Base-by-base conservation (phyloP, 2,329 filamentous ascomycete species). In the Cordyceps fumosorosea region DNA sequence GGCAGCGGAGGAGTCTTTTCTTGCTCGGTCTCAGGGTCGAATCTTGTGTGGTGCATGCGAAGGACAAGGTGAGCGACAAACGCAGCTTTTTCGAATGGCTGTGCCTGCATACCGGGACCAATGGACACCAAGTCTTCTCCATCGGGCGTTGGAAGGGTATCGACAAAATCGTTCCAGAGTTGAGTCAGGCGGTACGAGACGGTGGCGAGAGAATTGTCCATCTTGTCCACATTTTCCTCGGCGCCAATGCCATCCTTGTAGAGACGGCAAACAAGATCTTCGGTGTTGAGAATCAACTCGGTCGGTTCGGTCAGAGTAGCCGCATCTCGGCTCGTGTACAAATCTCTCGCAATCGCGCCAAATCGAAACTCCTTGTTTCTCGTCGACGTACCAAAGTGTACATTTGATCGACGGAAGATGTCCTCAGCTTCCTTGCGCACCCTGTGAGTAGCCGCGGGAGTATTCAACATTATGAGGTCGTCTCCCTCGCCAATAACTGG, bases 61-160 rank as follows among this genome's bases (percentile, higher is more conserved):
- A 98, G 81, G 44, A 96, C 81, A 26, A 97, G 79, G 34, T 86
- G 86, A 18, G 89, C 88, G n/a, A 97, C 72, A 68, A 88, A 96
- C 62, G 85, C 83, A 4, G 93, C 92, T 71, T 93, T 93, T 60
- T 87, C 81, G 63, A 91, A 86, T 6, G 87, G 76, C 5, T 85
- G 81, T 1, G 85, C 81, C 42, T 83, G 76, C 11, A 83, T 77
- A 3, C 84, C 85, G 34, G 85, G 89, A 0, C 87, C 89, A 70
- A 91, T 86, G 51, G 84, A 84, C 22, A 82, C 81, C 47, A 77
- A 76, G 59, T 85, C 81, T 69, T 84, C 84, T 65, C 81, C 80
- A 59, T 80, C 78, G 8, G 77, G 75, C 62, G 75, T 73, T 16
- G 80, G 77, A 54, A 84, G 72, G 61, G 74, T 78, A 40, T 81